A percentile compares a stretch with the other conserved stretches of the same genome.
Conservation (phyloP, 2,329 filamentous ascomycete genomes). For the Metarhizium sp. region DNA sequence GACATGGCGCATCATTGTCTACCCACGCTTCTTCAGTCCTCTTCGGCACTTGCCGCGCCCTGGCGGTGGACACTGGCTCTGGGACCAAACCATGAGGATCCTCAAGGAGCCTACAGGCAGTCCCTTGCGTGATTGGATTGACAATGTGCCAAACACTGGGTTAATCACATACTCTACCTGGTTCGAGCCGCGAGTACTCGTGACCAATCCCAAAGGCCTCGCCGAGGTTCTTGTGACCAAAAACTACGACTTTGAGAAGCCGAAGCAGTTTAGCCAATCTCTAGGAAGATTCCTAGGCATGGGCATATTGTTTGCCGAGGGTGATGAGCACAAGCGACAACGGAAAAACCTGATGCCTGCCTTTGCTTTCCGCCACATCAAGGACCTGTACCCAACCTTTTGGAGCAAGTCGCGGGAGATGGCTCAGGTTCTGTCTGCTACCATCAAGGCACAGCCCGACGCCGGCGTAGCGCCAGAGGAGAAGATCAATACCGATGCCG, state of each 20-base stretch:
- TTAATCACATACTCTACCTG: not conserved
- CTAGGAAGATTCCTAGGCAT: not conserved
- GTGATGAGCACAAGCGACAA: not conserved
- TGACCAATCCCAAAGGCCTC: not conserved
- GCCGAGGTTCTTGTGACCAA: not conserved
- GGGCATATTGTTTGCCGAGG: not conserved
- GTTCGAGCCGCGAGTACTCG: not conserved
- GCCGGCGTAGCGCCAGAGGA: constrained; percentile 27
- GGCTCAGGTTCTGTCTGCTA: constrained; percentile 15
- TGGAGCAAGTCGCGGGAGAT: constrained; percentile 33
- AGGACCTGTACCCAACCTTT: not conserved
- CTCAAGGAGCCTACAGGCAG: not conserved
- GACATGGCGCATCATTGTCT: constrained; percentile 13
- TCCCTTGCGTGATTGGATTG: not conserved
- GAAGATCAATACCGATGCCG: constrained; percentile 19
- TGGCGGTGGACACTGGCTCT: constrained; percentile 30
- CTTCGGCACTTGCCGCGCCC: constrained; percentile 9
- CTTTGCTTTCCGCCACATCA: constrained; percentile 1
- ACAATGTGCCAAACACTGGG: not conserved
- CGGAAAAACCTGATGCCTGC: not conserved
- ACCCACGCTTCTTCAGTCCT: constrained; percentile 14
- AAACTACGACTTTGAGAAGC: not conserved
- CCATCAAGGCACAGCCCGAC: constrained; percentile 31
- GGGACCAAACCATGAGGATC: constrained; percentile 24
- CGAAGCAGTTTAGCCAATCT: not conserved